Percentiles rank a stretch among this genome's conserved stretches.
Conservation (phyloP, 306 rosid genomes). For the Luffa acutangula region DNA sequence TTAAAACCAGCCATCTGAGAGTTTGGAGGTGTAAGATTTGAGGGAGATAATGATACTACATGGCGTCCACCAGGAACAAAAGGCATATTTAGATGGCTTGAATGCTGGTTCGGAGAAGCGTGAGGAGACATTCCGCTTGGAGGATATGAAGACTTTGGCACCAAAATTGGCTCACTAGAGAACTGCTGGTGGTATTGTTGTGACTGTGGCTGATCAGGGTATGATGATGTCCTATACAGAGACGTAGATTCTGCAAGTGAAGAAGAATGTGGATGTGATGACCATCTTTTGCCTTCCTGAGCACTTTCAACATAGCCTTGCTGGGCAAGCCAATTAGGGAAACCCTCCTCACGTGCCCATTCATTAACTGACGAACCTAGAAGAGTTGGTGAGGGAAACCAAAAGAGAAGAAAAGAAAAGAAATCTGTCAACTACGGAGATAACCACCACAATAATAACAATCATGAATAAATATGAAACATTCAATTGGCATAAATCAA, state of each 20-base stretch:
- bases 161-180: constrained; percentile 52
- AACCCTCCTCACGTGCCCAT: constrained; percentile 40
- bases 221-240: constrained; percentile 74
- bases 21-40: constrained; percentile 39
- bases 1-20: constrained; percentile 36
- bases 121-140: constrained; percentile 37
- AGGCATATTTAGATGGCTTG: constrained; percentile 38
- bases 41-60: constrained; percentile 32
- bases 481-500: not conserved
- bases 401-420: not conserved
- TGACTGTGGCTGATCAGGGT: constrained; percentile 77
- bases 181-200: constrained; percentile 48
- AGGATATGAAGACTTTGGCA: constrained; percentile 50
- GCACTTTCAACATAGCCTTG: constrained; percentile 25
- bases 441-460: not conserved
- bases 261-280: constrained; percentile 57
- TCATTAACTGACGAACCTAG: constrained; percentile 55
- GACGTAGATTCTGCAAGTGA: constrained; percentile 37
- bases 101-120: constrained; percentile 46
- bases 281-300: constrained; percentile 50
- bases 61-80: constrained; percentile 40
- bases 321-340: constrained; percentile 43
- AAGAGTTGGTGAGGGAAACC: not conserved
- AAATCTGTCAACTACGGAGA: not conserved
- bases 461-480: not conserved